Evolutionary conservation across 73 alveolate genomes (phyloP).

Genomic region (Paramecium sexaurelia): DNA sequence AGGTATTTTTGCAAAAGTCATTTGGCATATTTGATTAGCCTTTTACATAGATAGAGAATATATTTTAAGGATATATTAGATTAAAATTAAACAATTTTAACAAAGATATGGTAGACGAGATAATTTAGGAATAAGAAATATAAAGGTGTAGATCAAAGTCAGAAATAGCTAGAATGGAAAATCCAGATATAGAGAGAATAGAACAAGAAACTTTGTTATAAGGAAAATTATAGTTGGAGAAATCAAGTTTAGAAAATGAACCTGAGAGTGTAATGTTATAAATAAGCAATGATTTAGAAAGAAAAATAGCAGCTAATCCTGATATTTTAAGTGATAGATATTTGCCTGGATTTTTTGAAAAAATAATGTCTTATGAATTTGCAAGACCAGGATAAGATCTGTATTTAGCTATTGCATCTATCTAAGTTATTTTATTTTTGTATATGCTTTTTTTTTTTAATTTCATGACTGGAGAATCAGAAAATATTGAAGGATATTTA

Average conservation of each 20-base stretch:
- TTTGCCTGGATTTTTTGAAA: constrained; percentile 26
- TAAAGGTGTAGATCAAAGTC: not conserved
- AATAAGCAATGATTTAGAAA: constrained; percentile 7
- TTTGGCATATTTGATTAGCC: constrained; percentile 4
- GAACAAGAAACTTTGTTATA: not conserved
- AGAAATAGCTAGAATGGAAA: not conserved
- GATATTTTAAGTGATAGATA: not conserved
- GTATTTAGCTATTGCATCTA: not conserved
- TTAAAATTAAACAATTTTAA: constrained; percentile 34
- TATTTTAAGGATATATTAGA: constrained; percentile 17
- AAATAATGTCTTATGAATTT: constrained; percentile 12
- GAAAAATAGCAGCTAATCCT: not conserved
- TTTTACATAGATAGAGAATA: not conserved
- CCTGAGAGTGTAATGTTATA: not conserved
- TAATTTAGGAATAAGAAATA: not conserved
- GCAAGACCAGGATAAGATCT: constrained; percentile 54
- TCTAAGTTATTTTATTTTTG: constrained; percentile 22
- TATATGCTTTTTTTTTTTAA: constrained; percentile 41
- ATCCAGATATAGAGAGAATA: not conserved
- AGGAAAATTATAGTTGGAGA: constrained; percentile 1
- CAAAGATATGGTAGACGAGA: not conserved
- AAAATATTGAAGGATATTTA: not conserved
- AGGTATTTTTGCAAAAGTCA: not conserved
- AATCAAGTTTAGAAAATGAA: not conserved
- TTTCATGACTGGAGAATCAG: not conserved